These are phyloP conservation scores for Salix exigua DNA, from an alignment of 345 rosid species.

Conservation along the genomic window DNA sequence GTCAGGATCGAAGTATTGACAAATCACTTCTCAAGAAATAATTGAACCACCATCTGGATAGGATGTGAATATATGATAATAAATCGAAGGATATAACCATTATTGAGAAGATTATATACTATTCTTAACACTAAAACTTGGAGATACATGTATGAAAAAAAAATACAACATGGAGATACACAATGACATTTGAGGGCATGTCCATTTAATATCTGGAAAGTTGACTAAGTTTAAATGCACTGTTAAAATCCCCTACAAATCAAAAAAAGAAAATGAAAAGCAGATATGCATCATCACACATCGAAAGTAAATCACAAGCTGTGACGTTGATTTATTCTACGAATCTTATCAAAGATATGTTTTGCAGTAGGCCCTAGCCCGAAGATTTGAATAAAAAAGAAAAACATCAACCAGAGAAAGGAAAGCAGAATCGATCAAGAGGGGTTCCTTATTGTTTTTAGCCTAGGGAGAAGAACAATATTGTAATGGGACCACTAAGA, in stretches of 20 bases:
- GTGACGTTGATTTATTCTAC: not conserved
- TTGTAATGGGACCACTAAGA: not conserved
- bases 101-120: not conserved
- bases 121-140: not conserved
- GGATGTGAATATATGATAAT: no score
- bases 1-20: not conserved
- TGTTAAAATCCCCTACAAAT: not conserved
- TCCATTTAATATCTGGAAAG: not conserved
- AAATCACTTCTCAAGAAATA: not conserved
- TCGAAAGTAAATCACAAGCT: not conserved
- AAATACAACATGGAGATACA: no score
- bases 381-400: not conserved
- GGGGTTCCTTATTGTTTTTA: not conserved
- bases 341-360: slow-evolving; percentile 4
- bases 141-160: no score
- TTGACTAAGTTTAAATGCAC: not conserved
- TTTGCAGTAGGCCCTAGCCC: not conserved
- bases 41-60: not conserved
- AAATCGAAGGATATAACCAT: not conserved
- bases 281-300: not conserved
- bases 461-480: not conserved
- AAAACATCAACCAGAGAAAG: not conserved
- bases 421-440: not conserved
- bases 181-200: not conserved
- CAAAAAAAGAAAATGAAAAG: not conserved